Evolutionary conservation across 2,329 filamentous ascomycete species (phyloP).

Genomic region (Fusarium sp.): DNA sequence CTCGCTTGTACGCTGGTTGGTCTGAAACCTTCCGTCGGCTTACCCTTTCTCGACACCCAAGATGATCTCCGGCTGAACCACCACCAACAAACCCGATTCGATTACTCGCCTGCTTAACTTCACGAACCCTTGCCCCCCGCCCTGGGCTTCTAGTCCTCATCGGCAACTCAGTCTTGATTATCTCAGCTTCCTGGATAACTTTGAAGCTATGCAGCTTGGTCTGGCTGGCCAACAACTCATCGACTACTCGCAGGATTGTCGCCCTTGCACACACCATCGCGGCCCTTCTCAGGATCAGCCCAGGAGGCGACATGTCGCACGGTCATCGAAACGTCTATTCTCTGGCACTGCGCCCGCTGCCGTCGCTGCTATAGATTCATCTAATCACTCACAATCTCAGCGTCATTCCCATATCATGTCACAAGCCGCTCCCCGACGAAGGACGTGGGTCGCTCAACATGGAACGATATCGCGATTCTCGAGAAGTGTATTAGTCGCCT

Average conservation of each 20-base stretch:
- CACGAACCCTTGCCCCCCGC: constrained; percentile 9
- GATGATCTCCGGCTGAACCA: constrained; percentile 44
- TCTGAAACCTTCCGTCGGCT: constrained; percentile 27
- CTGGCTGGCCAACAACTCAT: constrained; percentile 40
- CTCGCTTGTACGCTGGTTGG: constrained; percentile 28
- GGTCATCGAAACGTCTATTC: constrained; percentile 27
- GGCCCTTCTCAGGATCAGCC: constrained; percentile 29
- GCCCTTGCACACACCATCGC: constrained; percentile 33
- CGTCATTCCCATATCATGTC: constrained; percentile 36
- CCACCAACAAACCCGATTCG: constrained; percentile 33
- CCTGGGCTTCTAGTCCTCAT: constrained; percentile 21
- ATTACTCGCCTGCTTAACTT: constrained; percentile 24
- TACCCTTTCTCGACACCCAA: constrained; percentile 39
- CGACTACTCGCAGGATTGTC: constrained; percentile 37
- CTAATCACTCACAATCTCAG: constrained; percentile 21
- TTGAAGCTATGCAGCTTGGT: constrained; percentile 47
- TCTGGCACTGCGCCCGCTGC: constrained; percentile 41
- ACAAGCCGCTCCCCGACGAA: constrained; percentile 20
- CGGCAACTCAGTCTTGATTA: constrained; percentile 24
- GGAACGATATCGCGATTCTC: constrained; percentile 34
- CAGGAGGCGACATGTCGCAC: constrained; percentile 44
- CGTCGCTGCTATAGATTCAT: constrained; percentile 33
- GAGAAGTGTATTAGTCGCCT: constrained; percentile 51
- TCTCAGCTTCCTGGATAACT: constrained; percentile 18
- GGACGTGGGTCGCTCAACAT: constrained; percentile 36